Base-by-base conservation (phyloP, 345 rosid genomes). In the Durio zibethinus region DNA sequence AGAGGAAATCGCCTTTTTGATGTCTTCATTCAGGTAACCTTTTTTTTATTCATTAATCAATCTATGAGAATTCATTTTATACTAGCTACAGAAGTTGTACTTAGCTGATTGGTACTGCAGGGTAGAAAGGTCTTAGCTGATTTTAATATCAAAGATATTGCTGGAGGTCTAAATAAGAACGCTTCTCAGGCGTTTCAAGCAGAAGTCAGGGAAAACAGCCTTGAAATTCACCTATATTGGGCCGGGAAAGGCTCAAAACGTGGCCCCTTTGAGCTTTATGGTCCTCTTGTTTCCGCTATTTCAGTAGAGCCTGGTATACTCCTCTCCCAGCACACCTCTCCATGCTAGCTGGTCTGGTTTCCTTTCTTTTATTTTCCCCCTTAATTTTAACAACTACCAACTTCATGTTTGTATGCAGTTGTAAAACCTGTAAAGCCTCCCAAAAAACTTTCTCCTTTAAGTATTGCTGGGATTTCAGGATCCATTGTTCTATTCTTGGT, bases 211-310 rank as follows among this genome's bases (percentile, higher is more conserved):
- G 57, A 52, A 18, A 69, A 69, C 73, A 69, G 2, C 73, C 73
- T 69, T 47, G 73, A 69, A 69, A 69, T 69, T 69, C 73, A 47
- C 57, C 29, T 69, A 69, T 69, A 69, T 35, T 92, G 92, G 91
- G 91, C 93, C 25, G 93, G 93, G 2, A 90, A 80, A 79, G 94
- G 97, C 72, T 89, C 94, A 25, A 71, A 57, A 42, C 76, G 40
- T 10, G 33, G 48, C 87, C 9, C 94, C 90, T 48, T 0, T 0
- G 0, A 75, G 52, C 84, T 83, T 25, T 87, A 90, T 68, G 94
- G 94, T 69, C 70, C 92, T 85, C 85, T 91, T 65, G 83, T 91
- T 76, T 88, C 91, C n/a, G 92, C 89, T 56, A 81, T 92, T 27
- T 79, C 89, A 1, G 85, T 84, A 15, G 77, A 60, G 45, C 85